A percentile compares a stretch with the other conserved stretches of the same genome.
Evolutionary conservation across 1,284 basidiomycete species (phyloP).

Genomic region (Athelia sp.): DNA sequence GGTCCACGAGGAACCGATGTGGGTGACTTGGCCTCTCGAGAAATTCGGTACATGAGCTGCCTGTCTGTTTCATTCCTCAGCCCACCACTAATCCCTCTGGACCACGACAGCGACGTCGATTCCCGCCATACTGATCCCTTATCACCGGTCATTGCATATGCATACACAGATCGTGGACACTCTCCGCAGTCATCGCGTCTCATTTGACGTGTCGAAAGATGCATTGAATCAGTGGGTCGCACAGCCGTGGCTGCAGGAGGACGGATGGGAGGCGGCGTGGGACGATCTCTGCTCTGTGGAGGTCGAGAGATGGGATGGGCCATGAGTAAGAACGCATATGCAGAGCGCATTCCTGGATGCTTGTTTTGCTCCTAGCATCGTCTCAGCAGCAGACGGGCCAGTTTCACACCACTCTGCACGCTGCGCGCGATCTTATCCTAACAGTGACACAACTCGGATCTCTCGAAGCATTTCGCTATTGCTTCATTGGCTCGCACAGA

Average conservation of each 20-base stretch:
- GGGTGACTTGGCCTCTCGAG: constrained; percentile 76
- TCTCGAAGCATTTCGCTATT: too few species aligned
- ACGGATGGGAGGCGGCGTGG: constrained; percentile 66
- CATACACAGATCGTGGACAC: constrained; percentile 51
- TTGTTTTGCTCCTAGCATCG: too few species aligned
- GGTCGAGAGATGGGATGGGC: constrained; percentile 62
- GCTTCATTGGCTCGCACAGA: too few species aligned
- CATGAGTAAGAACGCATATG: neutral
- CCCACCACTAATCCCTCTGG: constrained; percentile 2
- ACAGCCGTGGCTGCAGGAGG: constrained; percentile 59
- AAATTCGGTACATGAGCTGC: constrained; percentile 55
- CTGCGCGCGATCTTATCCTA: too few species aligned
- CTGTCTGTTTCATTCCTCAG: neutral
- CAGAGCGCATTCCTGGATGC: too few species aligned
- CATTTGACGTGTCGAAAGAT: constrained; percentile 63
- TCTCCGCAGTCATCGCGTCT: constrained; percentile 58
- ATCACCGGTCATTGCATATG: constrained; percentile 60
- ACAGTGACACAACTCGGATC: too few species aligned
- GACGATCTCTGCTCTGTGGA: constrained; percentile 71
- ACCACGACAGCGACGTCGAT: constrained; percentile 46
- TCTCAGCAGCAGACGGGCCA: too few species aligned
- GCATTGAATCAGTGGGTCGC: constrained; percentile 59
- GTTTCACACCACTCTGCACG: too few species aligned
- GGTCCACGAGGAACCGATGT: constrained; percentile 63
- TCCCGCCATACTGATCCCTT: constrained; percentile 52